Base-by-base conservation (phyloP, 306 rosid genomes). In the Vicia sativa region DNA sequence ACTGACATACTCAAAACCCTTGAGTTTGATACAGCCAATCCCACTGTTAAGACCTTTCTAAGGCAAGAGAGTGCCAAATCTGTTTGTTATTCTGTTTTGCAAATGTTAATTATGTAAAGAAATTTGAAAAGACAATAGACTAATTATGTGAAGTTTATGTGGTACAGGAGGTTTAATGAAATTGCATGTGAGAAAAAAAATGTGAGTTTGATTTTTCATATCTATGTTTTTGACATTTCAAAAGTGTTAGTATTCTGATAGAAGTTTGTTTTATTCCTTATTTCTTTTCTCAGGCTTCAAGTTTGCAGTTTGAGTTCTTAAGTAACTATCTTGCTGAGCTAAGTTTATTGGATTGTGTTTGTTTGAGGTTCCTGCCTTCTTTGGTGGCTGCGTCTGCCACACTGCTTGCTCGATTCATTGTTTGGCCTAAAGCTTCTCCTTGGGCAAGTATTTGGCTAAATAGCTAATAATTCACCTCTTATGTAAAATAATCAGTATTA, bases 301-400 rank as follows among this genome's bases (percentile, higher is more conserved):
- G 65, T 43, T 65, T 87, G 72, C 84, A 78, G 54, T 69, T 89
- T 71, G 95, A 87, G 67, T 92, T 81, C 58, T 68, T 92, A 29
- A 44, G 81, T 45, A 70, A 58, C 73, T 92, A 92, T 79, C 87
- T 89, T 44, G 96, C 91, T 4, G 98, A 92, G 83, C 79, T 92
- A 53, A 92, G 98, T 39, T 75, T 92, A 80, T 53, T 92, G 61
- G 96, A 92, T 7, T 87, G 86, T 54, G 57, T 48, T 19, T 86
- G 90, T 66, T 61, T 89, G 7, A 86, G 65, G 58, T 87, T 82
- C 68, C 68, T 87, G 56, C 96, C 98, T 62, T 92, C 96, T 15
- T 46, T 92, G 80, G 79, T 92, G 35, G 96, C 96, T 29, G 92
- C 96, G 0, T 84, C 98, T 0, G 89, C 56, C 10, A 48, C 79